Percentiles rank a stretch among this genome's conserved stretches.
Evolutionary conservation across 2,329 filamentous ascomycete species (phyloP).

Genomic region (Penicillium sp.): DNA sequence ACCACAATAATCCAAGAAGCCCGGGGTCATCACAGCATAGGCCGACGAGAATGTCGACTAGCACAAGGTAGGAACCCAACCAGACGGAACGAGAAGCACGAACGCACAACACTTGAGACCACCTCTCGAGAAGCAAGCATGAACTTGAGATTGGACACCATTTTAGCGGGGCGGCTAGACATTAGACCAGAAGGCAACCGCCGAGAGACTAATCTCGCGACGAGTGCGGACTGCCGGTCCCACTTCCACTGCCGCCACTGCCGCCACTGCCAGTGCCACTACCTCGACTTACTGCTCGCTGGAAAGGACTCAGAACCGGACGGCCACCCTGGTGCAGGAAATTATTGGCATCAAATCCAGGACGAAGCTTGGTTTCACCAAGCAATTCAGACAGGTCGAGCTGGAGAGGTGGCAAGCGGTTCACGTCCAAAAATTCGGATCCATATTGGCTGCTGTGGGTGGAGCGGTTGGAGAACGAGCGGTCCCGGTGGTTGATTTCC

Average conservation of each 20-base stretch:
- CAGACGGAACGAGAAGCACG: constrained; percentile 12
- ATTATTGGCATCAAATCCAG: constrained; percentile 33
- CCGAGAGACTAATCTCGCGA: constrained; percentile 31
- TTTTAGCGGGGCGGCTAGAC: not conserved
- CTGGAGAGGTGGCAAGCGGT: constrained; percentile 31
- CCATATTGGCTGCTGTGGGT: constrained; percentile 39
- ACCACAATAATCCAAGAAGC: not conserved
- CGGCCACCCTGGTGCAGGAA: constrained; percentile 39
- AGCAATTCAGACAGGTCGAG: constrained; percentile 34
- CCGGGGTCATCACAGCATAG: constrained; percentile 6
- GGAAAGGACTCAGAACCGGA: constrained; percentile 40
- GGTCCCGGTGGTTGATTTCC: constrained; percentile 36
- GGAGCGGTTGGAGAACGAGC: constrained; percentile 46
- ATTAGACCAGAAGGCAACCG: constrained; percentile 1
- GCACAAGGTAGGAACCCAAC: constrained; percentile 9
- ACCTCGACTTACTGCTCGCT: constrained; percentile 47
- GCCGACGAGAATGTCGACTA: constrained; percentile 10
- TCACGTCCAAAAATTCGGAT: constrained; percentile 33
- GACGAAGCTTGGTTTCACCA: constrained; percentile 30
- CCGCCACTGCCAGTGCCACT: constrained; percentile 50
- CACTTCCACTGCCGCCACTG: constrained; percentile 40
- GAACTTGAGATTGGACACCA: constrained; percentile 4
- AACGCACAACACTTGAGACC: constrained; percentile 9
- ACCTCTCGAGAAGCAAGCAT: constrained; percentile 3
- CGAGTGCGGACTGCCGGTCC: constrained; percentile 43